Percentiles rank a stretch among this genome's conserved stretches.
These are phyloP conservation scores for Hibiscus trionum DNA, from an alignment of 345 rosid species.

Conservation along the genomic window DNA sequence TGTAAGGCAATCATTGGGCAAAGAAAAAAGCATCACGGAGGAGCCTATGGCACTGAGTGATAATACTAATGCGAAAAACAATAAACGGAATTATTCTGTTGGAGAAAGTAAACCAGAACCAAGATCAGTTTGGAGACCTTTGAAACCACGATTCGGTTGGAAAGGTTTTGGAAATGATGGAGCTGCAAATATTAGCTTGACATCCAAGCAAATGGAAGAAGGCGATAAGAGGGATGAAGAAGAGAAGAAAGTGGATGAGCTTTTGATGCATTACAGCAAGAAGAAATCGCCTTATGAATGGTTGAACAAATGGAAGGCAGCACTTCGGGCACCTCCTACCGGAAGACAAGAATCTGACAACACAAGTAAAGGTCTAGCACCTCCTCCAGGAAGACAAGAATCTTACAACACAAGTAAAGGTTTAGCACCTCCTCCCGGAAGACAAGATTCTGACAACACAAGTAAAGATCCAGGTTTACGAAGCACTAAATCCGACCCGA, in stretches of 20 bases:
- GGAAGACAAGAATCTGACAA: slow-evolving; percentile 11
- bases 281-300: slow-evolving; percentile 21
- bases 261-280: slow-evolving; percentile 31
- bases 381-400: no score
- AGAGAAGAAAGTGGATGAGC: slow-evolving; percentile 30
- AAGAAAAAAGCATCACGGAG: slow-evolving; percentile 27
- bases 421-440: slow-evolving; percentile 11
- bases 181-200: not conserved
- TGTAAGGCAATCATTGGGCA: slow-evolving; percentile 20
- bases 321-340: slow-evolving; percentile 11
- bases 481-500: slow-evolving; percentile 20
- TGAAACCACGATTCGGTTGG: slow-evolving; percentile 26
- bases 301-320: slow-evolving; percentile 4
- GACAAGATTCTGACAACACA: slow-evolving; percentile 7
- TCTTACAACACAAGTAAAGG: no score
- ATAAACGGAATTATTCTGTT: slow-evolving; percentile 16
- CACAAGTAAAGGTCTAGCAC: not conserved
- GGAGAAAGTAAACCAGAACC: slow-evolving; percentile 46
- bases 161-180: slow-evolving; percentile 3
- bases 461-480: not conserved
- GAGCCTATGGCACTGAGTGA: slow-evolving; percentile 16
- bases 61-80: slow-evolving; percentile 6
- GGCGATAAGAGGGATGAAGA: slow-evolving; percentile 22
- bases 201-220: not conserved
- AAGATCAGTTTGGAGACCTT: slow-evolving; percentile 50